Percentiles rank a stretch among this genome's conserved stretches.
Conservation (phyloP, 2,329 filamentous ascomycete species). For the Calonectria honghensis region DNA sequence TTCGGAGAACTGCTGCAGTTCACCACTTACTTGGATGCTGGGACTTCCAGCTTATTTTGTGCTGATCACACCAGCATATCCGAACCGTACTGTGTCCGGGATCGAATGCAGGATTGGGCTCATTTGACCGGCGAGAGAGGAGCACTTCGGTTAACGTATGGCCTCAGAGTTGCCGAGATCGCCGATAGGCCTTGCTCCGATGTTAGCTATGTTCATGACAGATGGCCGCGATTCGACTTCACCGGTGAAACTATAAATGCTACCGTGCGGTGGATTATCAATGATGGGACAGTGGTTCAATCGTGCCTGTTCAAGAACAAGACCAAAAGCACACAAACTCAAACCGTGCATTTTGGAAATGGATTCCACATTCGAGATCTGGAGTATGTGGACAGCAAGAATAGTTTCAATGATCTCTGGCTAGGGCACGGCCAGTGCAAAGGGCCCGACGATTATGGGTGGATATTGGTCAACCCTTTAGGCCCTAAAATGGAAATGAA, state of each 20-base stretch:
- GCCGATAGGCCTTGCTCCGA: not conserved
- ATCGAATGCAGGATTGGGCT: not conserved
- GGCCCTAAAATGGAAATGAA: not conserved
- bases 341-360: not conserved
- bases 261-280: not conserved
- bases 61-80: not conserved
- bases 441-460: not conserved
- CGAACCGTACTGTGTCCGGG: not conserved
- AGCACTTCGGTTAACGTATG: not conserved
- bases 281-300: not conserved
- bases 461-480: not conserved
- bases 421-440: not conserved
- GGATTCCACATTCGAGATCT: not conserved
- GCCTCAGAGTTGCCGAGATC: not conserved
- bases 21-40: not conserved
- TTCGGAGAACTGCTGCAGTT: not conserved
- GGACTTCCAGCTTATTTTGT: not conserved
- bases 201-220: not conserved
- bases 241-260: not conserved
- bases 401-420: not conserved
- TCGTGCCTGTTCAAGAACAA: not conserved
- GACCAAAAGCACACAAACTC: not conserved
- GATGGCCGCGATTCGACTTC: not conserved
- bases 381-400: not conserved
- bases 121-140: rapidly evolving